A percentile compares a stretch with the other conserved stretches of the same genome.
Conservation (phyloP, 2,329 filamentous ascomycete species). For the Simplicillium aogashimaense region DNA sequence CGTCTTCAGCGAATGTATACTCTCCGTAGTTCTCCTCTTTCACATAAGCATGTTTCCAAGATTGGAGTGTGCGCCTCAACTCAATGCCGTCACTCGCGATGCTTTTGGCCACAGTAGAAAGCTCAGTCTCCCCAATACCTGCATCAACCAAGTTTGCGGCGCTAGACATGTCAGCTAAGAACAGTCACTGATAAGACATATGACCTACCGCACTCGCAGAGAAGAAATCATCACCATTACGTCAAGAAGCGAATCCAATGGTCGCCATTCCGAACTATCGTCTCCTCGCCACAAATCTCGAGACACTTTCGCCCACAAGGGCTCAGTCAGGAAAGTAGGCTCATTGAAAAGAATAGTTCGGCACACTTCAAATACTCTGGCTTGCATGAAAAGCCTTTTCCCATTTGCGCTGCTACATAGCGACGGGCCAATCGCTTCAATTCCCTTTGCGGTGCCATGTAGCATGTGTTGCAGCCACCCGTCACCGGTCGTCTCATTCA, state of each 20-base stretch:
- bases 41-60: conserved; percentile 9
- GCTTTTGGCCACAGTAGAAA: conserved; percentile 1
- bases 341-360: conserved; percentile 20
- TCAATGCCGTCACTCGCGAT: conserved; percentile 3
- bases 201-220: conserved; percentile 11
- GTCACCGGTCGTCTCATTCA: conserved; percentile 19
- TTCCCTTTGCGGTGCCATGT: conserved; percentile 20
- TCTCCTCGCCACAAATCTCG: neutral
- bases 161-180: no score
- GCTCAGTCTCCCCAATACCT: neutral
- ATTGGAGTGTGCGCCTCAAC: conserved; percentile 1
- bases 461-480: conserved; percentile 24
- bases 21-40: neutral
- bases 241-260: conserved; percentile 17
- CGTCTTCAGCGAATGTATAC: neutral
- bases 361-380: conserved; percentile 20
- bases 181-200: no score
- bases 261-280: conserved; percentile 1
- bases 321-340: conserved; percentile 13
- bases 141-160: no score
- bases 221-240: conserved; percentile 20
- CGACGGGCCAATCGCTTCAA: conserved; percentile 17
- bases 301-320: conserved; percentile 13
- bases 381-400: conserved; percentile 18
- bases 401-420: conserved; percentile 13